A percentile compares a stretch with the other conserved stretches of the same genome.
phyloP scores from a whole-genome alignment of 768 basidiomycete genomes.

The Agaricus bisporus region DNA sequence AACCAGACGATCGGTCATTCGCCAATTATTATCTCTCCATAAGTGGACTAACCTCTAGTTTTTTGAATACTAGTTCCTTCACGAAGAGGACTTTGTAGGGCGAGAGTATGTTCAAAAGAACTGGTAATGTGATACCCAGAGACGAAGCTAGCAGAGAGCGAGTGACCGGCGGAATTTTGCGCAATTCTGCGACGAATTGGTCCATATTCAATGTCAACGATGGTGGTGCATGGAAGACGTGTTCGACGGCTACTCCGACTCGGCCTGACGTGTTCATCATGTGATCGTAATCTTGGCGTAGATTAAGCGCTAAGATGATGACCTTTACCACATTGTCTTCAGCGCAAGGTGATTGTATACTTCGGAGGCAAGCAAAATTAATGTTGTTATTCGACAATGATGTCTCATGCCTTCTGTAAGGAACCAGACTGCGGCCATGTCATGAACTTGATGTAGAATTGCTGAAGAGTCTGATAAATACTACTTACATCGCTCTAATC shows the following conservation, averaged over 20 bases:
- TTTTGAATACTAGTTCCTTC: slow-evolving; percentile 32
- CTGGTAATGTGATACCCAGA: slow-evolving; percentile 52
- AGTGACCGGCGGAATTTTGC: slow-evolving; percentile 81
- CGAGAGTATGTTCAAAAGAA: slow-evolving; percentile 47
- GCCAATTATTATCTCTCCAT: background rate
- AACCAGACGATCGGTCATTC: background rate
- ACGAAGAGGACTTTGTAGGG: slow-evolving; percentile 52
- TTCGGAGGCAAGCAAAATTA: too few relatives aligned
- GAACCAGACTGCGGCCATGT: too few relatives aligned
- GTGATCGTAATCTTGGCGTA: background rate
- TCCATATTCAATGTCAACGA: slow-evolving; percentile 28
- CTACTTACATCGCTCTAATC: too few relatives aligned
- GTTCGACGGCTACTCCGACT: background rate
- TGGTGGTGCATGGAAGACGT: background rate
- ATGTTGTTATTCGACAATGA: too few relatives aligned
- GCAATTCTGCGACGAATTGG: slow-evolving; percentile 51
- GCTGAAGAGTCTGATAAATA: too few relatives aligned
- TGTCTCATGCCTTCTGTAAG: too few relatives aligned
- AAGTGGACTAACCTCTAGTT: slow-evolving; percentile 43
- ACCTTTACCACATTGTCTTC: too few relatives aligned
- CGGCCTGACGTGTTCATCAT: background rate
- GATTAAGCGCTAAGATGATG: too few relatives aligned
- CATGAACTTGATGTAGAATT: too few relatives aligned
- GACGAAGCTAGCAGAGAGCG: slow-evolving; percentile 61
- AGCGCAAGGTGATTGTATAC: too few relatives aligned